These are phyloP conservation scores for Globisporangium lucens DNA, from an alignment of 352 stramenopile species.

Conservation along the genomic window DNA sequence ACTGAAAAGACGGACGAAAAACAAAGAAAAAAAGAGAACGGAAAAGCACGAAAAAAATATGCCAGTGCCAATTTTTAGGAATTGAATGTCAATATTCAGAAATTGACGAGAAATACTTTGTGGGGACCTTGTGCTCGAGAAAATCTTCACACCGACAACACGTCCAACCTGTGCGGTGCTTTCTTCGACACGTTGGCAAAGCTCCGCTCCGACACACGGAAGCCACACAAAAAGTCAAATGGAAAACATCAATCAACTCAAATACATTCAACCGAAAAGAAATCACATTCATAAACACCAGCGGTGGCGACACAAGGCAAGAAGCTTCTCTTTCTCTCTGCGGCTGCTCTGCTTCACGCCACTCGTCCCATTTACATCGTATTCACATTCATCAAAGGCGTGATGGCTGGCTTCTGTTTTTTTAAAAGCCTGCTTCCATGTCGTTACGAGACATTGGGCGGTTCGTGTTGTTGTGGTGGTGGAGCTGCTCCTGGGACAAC, in stretches of 20 bases:
- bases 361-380: background rate
- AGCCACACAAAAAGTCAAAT: background rate
- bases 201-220: too few relatives aligned
- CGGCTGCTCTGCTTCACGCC: background rate
- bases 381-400: background rate
- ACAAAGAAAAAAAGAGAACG: too few relatives aligned
- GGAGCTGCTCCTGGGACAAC: conserved; percentile 13
- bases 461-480: conserved; percentile 15
- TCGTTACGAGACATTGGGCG: conserved; percentile 18
- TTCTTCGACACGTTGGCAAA: too few relatives aligned
- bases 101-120: too few relatives aligned
- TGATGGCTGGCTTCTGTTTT: background rate
- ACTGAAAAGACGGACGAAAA: background rate
- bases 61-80: too few relatives aligned
- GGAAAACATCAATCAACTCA: background rate
- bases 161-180: too few relatives aligned
- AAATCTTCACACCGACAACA: too few relatives aligned
- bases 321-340: background rate
- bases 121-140: too few relatives aligned
- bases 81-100: too few relatives aligned
- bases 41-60: too few relatives aligned
- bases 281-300: conserved; percentile 3
- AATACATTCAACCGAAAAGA: conserved; percentile 7
- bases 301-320: background rate
- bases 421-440: conserved; percentile 21